Evolutionary conservation across 192 early-diverging fungal genomes (phyloP).

Genomic region (Rhizophagus prolifer): DNA sequence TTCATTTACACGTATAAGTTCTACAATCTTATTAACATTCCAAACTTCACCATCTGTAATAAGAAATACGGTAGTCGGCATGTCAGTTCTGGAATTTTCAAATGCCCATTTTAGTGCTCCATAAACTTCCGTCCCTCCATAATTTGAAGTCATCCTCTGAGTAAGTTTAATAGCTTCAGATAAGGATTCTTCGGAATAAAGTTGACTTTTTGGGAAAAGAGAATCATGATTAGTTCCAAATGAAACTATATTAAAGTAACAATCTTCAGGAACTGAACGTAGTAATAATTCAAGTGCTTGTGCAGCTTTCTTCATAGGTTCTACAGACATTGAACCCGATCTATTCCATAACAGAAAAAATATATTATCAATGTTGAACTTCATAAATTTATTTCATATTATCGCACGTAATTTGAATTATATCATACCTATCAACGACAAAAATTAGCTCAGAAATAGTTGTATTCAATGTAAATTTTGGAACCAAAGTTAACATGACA

Average conservation of each 20-base stretch:
- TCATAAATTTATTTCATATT: background rate
- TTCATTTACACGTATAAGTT: slow-evolving; percentile 29
- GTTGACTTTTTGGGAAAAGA: slow-evolving; percentile 39
- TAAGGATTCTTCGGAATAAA: slow-evolving; percentile 42
- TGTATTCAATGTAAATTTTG: slow-evolving; percentile 35
- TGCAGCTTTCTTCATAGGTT: slow-evolving; percentile 37
- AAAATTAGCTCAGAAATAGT: slow-evolving; percentile 42
- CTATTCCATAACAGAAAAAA: slow-evolving; percentile 14
- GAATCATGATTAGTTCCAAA: slow-evolving; percentile 40
- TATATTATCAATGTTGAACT: too few relatives aligned
- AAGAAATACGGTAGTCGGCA: slow-evolving; percentile 44
- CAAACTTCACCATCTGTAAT: slow-evolving; percentile 52
- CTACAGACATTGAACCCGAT: slow-evolving; percentile 55
- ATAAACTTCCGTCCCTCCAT: slow-evolving; percentile 55
- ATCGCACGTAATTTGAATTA: background rate
- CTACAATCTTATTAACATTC: slow-evolving; percentile 44
- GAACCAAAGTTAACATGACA: slow-evolving; percentile 45
- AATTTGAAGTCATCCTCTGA: slow-evolving; percentile 36
- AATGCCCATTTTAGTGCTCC: slow-evolving; percentile 36
- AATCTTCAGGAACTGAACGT: slow-evolving; percentile 48
- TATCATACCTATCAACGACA: slow-evolving; percentile 39
- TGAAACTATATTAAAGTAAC: slow-evolving; percentile 50
- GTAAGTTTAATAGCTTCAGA: slow-evolving; percentile 36
- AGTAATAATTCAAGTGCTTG: slow-evolving; percentile 48
- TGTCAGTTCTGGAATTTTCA: slow-evolving; percentile 30